These are phyloP conservation scores for Erysiphe pulchra DNA, from an alignment of 2,329 filamentous ascomycete genomes.

Conservation along the genomic window DNA sequence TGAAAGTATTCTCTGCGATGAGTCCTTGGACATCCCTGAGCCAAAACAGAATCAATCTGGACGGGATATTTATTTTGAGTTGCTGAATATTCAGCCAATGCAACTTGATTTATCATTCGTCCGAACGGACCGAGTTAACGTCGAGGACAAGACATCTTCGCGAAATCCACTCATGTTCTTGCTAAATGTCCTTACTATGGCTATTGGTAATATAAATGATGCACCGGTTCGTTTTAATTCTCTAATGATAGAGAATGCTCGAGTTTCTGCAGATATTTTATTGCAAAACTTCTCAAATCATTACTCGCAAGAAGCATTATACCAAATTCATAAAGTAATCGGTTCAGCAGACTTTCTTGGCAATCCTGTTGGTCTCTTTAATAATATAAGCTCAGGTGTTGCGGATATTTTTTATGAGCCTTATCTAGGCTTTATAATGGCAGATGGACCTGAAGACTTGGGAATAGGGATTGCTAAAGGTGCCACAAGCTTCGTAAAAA, in stretches of 20 bases:
- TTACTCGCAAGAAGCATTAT: constrained; percentile 87
- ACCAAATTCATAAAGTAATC: constrained; percentile 91
- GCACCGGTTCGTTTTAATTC: constrained; percentile 85
- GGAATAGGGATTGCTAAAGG: constrained; percentile 90
- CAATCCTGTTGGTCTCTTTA: constrained; percentile 93
- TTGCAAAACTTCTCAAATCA: constrained; percentile 74
- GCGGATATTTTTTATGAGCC: constrained; percentile 98
- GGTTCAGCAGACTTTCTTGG: constrained; percentile 94
- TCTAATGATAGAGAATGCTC: constrained; percentile 79
- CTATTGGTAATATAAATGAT: constrained; percentile 96
- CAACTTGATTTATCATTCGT: constrained; percentile 94
- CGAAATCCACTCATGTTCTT: constrained; percentile 96
- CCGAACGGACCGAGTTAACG: constrained; percentile 85
- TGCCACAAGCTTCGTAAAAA: constrained; percentile 92
- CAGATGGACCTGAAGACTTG: constrained; percentile 82
- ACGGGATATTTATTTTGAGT: constrained; percentile 93
- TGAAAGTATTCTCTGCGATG: constrained; percentile 68
- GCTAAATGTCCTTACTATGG: constrained; percentile 96
- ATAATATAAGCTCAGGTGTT: constrained; percentile 90
- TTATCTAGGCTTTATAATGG: constrained; percentile 92
- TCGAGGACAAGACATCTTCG: constrained; percentile 76
- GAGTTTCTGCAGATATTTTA: constrained; percentile 64
- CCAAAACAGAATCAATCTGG: constrained; percentile 62
- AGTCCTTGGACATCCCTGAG: constrained; percentile 74
- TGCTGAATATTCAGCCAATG: constrained; percentile 93